Percentiles rank a stretch among this genome's conserved stretches.
These are phyloP conservation scores for Cryptococcus neoformans DNA, from an alignment of 1,284 basidiomycete genomes.

Conservation along the genomic window DNA sequence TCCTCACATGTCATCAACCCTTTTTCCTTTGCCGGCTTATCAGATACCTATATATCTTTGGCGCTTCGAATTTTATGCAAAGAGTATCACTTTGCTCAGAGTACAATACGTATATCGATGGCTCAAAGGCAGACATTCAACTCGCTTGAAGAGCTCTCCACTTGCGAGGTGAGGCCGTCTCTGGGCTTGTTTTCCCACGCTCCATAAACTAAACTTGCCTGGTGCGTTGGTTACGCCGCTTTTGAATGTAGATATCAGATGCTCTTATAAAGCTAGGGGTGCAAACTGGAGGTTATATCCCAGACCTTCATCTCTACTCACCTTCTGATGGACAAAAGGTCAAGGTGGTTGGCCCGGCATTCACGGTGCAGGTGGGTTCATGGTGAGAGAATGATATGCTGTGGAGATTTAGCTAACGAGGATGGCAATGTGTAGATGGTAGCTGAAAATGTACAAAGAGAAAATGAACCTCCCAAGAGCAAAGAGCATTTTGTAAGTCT, in stretches of 20 bases:
- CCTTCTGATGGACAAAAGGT: constrained; percentile 53
- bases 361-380: constrained; percentile 66
- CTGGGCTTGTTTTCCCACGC: background rate
- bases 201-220: background rate
- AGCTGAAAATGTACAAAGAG: constrained; percentile 54
- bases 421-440: constrained; percentile 60
- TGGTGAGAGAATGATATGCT: background rate
- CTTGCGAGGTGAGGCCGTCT: constrained; percentile 24
- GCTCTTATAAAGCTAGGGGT: constrained; percentile 80
- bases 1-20: background rate
- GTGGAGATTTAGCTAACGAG: background rate
- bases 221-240: background rate
- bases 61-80: background rate
- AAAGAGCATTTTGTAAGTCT: constrained; percentile 63
- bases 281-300: constrained; percentile 72
- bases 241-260: constrained; percentile 67
- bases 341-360: constrained; percentile 70
- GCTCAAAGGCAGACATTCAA: background rate
- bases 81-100: background rate
- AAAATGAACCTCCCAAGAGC: constrained; percentile 60
- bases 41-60: background rate
- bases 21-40: background rate
- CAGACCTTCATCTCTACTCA: constrained; percentile 68
- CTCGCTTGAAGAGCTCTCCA: constrained; percentile 16
- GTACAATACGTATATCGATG: background rate